Conservation (phyloP, 768 basidiomycete species). For the Tulasnella sp. region DNA sequence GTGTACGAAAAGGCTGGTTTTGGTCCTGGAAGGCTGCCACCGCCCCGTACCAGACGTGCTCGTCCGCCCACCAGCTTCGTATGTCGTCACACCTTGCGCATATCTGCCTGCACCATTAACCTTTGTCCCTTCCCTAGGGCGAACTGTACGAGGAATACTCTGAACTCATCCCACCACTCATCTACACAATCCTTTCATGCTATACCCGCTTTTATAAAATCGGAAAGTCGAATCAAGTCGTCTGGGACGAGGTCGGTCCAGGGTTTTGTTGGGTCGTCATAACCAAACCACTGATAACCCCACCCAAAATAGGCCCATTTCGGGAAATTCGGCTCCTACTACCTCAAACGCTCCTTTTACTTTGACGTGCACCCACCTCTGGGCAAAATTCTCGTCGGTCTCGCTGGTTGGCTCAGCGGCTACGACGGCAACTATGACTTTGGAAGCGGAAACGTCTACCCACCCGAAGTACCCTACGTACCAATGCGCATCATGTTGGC, state of each 20-base stretch:
- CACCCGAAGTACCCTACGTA: slow-evolving; percentile 77
- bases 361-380: slow-evolving; percentile 98
- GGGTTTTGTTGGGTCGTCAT: neutral
- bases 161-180: slow-evolving; percentile 65
- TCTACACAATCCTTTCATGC: slow-evolving; percentile 90
- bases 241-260: slow-evolving; percentile 76
- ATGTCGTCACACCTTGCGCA: neutral
- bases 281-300: too few species aligned
- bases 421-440: slow-evolving; percentile 92
- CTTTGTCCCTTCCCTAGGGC: slow-evolving; percentile 37
- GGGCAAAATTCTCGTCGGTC: slow-evolving; percentile 97
- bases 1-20: slow-evolving; percentile 40
- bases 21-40: slow-evolving; percentile 21
- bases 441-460: slow-evolving; percentile 83
- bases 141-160: slow-evolving; percentile 75
- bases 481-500: slow-evolving; percentile 95
- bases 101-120: neutral
- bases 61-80: slow-evolving; percentile 48
- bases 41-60: slow-evolving; percentile 47
- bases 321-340: slow-evolving; percentile 97
- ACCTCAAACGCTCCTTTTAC: slow-evolving; percentile 98
- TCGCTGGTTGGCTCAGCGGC: slow-evolving; percentile 83
- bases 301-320: slow-evolving; percentile 90
- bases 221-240: slow-evolving; percentile 72
- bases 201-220: slow-evolving; percentile 94